Base-by-base conservation (phyloP, 2,329 filamentous ascomycete species). In the Pseudogymnoascus sp. region DNA sequence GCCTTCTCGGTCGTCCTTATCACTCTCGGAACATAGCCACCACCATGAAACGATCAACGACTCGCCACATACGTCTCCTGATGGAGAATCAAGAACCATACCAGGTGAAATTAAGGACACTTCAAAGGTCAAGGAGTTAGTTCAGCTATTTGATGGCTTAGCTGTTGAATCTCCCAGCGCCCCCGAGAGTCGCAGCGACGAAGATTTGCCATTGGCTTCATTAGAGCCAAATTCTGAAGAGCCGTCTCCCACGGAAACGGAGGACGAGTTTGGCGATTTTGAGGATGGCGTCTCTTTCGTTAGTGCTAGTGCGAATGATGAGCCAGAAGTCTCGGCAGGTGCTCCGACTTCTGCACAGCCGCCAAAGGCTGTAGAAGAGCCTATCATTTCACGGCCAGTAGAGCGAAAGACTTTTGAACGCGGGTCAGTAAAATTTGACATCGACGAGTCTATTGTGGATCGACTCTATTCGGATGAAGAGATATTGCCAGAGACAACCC, bases 181-280 rank as follows among this genome's bases (percentile, higher is more conserved):
- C 58, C 10, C 45, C 49, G 29, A 61, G 21, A 35, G 38, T 45
- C 38, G 31, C 39, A 52, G 62, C 39, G 41, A 65, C 5, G 39
- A 41, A 19, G 26, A 55, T 33, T 33, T 55, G 2, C 49, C 49
- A 16, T 33, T 55, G 16, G 26, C 26, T 55, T 33, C 29, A 55
- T 33, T 29, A 33, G 10, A 55, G 23, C 16, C 29, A 12, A 33
- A 10, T 1, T n/a, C 10, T n/a, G 49, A 55, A 7, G 6, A 14
- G 5, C 49, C 26, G 19, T 55, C 29, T 55, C 49, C 49, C 29
- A 10, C 61, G 11, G 66, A 69, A n/a, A 61, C 65, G 11, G 70
- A 67, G 41, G 69, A 72, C 23, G 73, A 75, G 19, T 75, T 74
- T 66, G 74, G 72, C n/a, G 74, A 75, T 62, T 75, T 74, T 64